Base-by-base conservation (phyloP, 169 alveolate genomes). In the Eimeria tenella region DNA sequence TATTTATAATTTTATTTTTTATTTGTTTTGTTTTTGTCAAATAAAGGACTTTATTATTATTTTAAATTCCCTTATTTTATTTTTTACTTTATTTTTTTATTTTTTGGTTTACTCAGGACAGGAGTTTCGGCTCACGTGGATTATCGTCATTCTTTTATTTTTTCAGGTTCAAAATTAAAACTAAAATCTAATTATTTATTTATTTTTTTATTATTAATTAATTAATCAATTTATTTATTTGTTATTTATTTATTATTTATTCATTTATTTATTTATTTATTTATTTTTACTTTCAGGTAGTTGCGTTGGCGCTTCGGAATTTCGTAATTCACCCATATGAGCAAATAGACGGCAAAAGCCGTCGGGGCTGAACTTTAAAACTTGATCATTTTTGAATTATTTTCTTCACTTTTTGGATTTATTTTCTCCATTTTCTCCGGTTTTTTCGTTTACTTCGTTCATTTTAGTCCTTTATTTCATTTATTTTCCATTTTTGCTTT, bases 111-210 rank as follows among this genome's bases (percentile, higher is more conserved):
- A 23, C 55, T 17, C 93, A 63, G 93, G 53, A 15, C 93, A 63
- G 77, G 93, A 86, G 60, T 83, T 83, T 58, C 91, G 91, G 55
- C 4, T 83, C 60, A 83, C 91, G 7, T 83, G 91, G 91, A 83
- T 83, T 62, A 25, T 83, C 60, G 79, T 83, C 42, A 8, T 83
- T 58, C 91, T 83, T 58, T 58, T 83, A 15, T 6, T 25, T 7
- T 65, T 70, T 58, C 91, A 83, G 60, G 91, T 83, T 25, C 53
- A 77, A 0, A 8, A 19, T 55, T 6, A 19, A 19, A n/a, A 3
- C 52, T 53, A 31, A 52, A 11, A 5, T 4, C 19, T 25, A 56
- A 50, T 58, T 49, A 58, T 65, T 65, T 4, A 8, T n/a, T 65
- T 19, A 19, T 65, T 65, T 4, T 21, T 13, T 19, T 11, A 21